Evolutionary conservation across 805 yeast species (phyloP).

Genomic region (Priceomyces castillae): DNA sequence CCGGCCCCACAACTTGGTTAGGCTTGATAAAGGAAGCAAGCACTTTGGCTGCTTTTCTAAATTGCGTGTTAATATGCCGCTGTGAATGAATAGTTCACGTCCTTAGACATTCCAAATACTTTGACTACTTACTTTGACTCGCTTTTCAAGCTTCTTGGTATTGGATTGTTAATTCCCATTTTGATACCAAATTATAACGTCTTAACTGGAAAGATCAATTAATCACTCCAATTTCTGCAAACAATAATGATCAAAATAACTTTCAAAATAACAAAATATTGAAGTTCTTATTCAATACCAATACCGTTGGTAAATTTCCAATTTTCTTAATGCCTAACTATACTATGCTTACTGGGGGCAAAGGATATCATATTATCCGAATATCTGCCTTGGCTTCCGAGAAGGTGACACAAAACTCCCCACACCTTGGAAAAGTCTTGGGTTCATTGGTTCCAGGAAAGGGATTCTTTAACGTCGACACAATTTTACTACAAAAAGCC

Average conservation of each 20-base stretch:
- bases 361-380: not conserved
- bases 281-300: no score
- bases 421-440: not conserved
- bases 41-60: constrained; percentile 88
- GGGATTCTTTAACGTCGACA: no score
- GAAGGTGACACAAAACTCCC: not conserved
- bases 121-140: constrained; percentile 77
- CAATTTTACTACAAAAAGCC: no score
- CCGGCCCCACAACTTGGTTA: constrained; percentile 87
- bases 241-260: no score
- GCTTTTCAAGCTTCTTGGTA: constrained; percentile 83
- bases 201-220: no score
- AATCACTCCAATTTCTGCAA: no score
- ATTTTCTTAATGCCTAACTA: not conserved
- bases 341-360: not conserved
- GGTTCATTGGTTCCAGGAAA: no score
- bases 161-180: constrained; percentile 80
- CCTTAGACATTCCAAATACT: not conserved
- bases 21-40: constrained; percentile 90
- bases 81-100: not conserved
- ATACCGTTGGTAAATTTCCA: no score
- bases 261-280: no score
- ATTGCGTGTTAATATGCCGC: constrained; percentile 18
- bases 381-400: constrained; percentile 1
- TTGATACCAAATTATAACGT: not conserved